These are phyloP conservation scores for Lycium barbarum DNA, from an alignment of 257 asterid genomes.

Conservation along the genomic window DNA sequence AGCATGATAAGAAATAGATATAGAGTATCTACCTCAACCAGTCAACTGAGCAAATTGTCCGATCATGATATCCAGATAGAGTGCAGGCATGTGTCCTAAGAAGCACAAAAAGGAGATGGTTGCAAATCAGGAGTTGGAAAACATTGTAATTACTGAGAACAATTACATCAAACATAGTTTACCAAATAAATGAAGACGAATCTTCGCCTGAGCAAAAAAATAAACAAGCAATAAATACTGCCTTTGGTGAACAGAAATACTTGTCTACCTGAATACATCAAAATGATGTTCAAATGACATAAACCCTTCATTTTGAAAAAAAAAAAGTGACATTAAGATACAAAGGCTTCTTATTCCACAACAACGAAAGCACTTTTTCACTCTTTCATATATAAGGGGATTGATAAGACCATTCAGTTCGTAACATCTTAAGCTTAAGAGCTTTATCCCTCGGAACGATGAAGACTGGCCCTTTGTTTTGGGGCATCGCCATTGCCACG, in stretches of 20 bases:
- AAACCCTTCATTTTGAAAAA: not conserved
- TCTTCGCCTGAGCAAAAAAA: not conserved
- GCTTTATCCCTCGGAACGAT: no score
- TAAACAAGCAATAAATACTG: not conserved
- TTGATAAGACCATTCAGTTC: no score
- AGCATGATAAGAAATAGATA: conserved; percentile 24
- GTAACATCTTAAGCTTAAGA: no score
- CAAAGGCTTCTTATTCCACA: not conserved
- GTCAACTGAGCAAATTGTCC: conserved; percentile 81
- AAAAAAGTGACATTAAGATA: not conserved
- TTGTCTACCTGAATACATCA: conserved; percentile 6
- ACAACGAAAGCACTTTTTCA: not conserved
- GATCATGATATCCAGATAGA: conserved; percentile 89
- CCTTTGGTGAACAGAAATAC: not conserved
- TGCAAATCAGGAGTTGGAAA: conserved; percentile 19
- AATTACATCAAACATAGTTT: conserved; percentile 8
- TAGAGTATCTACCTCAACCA: conserved; percentile 79
- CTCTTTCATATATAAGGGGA: not conserved
- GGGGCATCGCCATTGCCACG: not conserved
- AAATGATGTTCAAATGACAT: not conserved
- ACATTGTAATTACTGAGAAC: not conserved
- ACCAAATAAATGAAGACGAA: not conserved
- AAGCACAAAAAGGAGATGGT: conserved; percentile 35
- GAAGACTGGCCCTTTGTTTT: not conserved
- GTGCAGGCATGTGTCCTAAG: conserved; percentile 73